Evolutionary conservation across 2,329 filamentous ascomycete species (phyloP).

Genomic region (Mycogone perniciosa): DNA sequence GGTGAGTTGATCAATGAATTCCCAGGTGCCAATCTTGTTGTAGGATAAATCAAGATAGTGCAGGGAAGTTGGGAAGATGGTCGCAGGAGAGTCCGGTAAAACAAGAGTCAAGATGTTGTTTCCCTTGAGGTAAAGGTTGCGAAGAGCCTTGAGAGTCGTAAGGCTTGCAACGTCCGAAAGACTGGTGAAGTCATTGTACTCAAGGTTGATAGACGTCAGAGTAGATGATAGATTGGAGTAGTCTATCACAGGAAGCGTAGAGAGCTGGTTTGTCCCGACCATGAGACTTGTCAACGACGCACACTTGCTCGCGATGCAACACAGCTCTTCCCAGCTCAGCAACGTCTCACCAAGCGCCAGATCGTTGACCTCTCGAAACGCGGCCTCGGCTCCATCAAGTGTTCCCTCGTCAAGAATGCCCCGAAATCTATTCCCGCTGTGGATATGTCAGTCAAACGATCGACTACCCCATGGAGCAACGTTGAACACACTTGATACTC

Average conservation of each 20-base stretch:
- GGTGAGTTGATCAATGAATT: slow-evolving; percentile 64
- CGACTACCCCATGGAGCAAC: background rate
- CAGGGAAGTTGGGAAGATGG: slow-evolving; percentile 49
- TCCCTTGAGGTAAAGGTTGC: slow-evolving; percentile 65
- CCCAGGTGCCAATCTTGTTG: slow-evolving; percentile 64
- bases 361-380: slow-evolving; percentile 48
- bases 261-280: slow-evolving; percentile 53
- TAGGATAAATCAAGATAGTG: slow-evolving; percentile 67
- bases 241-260: slow-evolving; percentile 39
- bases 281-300: slow-evolving; percentile 43
- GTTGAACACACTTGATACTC: slow-evolving; percentile 60
- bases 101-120: slow-evolving; percentile 56
- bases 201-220: slow-evolving; percentile 59
- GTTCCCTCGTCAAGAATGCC: slow-evolving; percentile 31
- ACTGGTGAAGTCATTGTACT: slow-evolving; percentile 62
- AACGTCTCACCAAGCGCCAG: slow-evolving; percentile 63
- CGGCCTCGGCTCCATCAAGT: slow-evolving; percentile 27
- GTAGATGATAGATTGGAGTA: slow-evolving; percentile 39
- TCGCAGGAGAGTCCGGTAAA: slow-evolving; percentile 19
- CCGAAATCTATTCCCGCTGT: slow-evolving; percentile 67
- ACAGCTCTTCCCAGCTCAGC: slow-evolving; percentile 59
- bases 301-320: slow-evolving; percentile 48
- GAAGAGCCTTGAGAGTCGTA: slow-evolving; percentile 42
- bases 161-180: slow-evolving; percentile 54
- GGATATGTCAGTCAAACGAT: background rate